Evolutionary conservation across 257 asterid genomes (phyloP).

Genomic region (Plantago elongata): DNA sequence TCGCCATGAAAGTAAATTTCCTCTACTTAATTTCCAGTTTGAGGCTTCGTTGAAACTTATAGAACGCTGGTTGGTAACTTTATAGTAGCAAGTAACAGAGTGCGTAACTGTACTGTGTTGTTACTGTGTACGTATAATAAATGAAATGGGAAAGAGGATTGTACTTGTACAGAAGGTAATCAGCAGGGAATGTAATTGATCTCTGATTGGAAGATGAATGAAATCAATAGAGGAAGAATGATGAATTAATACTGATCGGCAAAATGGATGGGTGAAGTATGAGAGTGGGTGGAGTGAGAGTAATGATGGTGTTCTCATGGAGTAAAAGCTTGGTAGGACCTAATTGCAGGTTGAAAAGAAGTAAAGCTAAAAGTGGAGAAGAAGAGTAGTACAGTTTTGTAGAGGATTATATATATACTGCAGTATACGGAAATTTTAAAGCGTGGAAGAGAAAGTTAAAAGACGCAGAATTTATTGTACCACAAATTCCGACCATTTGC

Average conservation of each 20-base stretch:
- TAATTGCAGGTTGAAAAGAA: conserved; percentile 15
- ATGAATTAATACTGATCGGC: too few species aligned
- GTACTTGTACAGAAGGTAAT: too few species aligned
- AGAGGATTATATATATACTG: conserved; percentile 3
- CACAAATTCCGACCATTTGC: conserved; percentile 22
- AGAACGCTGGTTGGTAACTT: conserved; percentile 19
- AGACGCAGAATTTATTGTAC: not conserved
- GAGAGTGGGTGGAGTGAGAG: conserved; percentile 7
- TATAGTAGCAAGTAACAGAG: not conserved
- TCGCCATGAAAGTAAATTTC: conserved; percentile 3
- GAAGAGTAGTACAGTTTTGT: conserved; percentile 1
- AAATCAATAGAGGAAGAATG: not conserved
- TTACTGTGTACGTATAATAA: too few species aligned
- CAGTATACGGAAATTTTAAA: conserved; percentile 9
- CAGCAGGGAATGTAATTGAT: too few species aligned
- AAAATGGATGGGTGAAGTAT: too few species aligned
- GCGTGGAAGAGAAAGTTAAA: conserved; percentile 22
- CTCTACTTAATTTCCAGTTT: too few species aligned
- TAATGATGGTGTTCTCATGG: conserved; percentile 34
- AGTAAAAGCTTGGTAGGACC: conserved; percentile 30
- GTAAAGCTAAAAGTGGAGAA: not conserved
- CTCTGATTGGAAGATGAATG: conserved; percentile 3
- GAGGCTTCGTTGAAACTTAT: not conserved
- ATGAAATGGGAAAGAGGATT: too few species aligned
- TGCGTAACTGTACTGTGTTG: too few species aligned